These are phyloP conservation scores for Saprolegnia parasitica DNA, from an alignment of 352 stramenopile species.

Conservation along the genomic window DNA sequence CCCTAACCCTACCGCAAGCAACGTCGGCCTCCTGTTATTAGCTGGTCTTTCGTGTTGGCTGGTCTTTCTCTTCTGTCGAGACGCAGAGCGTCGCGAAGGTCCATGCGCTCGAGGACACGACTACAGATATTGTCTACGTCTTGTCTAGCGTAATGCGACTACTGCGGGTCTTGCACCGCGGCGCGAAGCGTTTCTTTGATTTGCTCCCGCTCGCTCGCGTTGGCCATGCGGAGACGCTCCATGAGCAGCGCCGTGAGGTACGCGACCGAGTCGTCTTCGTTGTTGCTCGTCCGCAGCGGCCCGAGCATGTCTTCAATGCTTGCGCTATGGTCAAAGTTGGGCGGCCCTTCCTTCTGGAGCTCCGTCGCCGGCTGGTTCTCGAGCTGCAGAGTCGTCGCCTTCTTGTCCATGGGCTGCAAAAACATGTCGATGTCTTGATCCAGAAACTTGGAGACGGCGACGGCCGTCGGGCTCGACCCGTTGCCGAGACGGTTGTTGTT, in stretches of 20 bases:
- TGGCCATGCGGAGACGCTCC: constrained; percentile 20
- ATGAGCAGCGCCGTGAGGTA: constrained; percentile 19
- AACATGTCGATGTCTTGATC: constrained; percentile 30
- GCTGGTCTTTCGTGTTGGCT: too few relatives aligned
- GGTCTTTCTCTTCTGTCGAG: too few relatives aligned
- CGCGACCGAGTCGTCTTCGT: constrained; percentile 16
- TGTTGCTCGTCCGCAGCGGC: not conserved
- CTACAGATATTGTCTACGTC: not conserved
- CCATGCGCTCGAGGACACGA: not conserved
- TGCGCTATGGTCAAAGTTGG: constrained; percentile 12
- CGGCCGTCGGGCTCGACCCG: constrained; percentile 18
- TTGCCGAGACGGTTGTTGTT: not conserved
- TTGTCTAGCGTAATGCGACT: too few relatives aligned
- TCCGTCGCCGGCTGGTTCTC: constrained; percentile 5
- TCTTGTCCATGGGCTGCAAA: constrained; percentile 27
- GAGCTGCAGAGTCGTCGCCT: constrained; percentile 12
- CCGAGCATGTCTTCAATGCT: constrained; percentile 2
- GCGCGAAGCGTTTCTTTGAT: constrained; percentile 11
- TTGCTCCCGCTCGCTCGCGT: constrained; percentile 4
- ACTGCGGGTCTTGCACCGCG: not conserved
- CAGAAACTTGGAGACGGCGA: constrained; percentile 23
- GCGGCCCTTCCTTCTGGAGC: not conserved
- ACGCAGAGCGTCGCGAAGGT: too few relatives aligned
- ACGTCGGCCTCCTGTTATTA: too few relatives aligned
- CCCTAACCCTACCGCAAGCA: too few relatives aligned